These are phyloP conservation scores for Sisymbrium altissimum DNA, from an alignment of 345 rosid genomes.

Conservation along the genomic window DNA sequence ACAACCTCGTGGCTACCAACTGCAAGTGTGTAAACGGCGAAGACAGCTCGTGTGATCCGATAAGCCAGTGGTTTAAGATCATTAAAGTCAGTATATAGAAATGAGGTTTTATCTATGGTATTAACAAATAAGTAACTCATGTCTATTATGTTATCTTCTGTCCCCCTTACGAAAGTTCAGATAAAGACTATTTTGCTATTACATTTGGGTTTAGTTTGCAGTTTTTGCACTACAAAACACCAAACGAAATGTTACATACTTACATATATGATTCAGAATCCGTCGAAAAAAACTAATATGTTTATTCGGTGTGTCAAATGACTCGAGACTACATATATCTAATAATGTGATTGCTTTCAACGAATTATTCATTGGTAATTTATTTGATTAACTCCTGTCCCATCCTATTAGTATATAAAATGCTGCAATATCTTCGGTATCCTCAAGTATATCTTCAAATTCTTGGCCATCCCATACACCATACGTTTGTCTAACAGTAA, in stretches of 20 bases:
- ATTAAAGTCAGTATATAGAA: conserved; percentile 42
- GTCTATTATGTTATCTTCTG: too few relatives aligned
- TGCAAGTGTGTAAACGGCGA: conserved; percentile 49
- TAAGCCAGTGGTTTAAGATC: conserved; percentile 70
- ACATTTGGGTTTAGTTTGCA: neutral
- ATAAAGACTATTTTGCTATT: neutral
- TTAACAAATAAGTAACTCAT: neutral
- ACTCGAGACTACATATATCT: neutral
- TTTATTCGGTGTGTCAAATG: neutral
- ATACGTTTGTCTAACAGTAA: too few relatives aligned
- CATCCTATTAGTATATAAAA: too few relatives aligned
- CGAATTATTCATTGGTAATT: neutral
- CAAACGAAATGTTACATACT: neutral
- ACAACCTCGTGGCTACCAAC: conserved; percentile 31
- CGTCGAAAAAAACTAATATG: neutral
- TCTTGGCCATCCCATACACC: too few relatives aligned
- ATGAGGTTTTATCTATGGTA: neutral
- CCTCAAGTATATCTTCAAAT: too few relatives aligned
- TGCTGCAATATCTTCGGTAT: too few relatives aligned
- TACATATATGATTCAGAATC: neutral
- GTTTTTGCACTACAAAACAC: neutral
- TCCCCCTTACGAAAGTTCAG: too few relatives aligned
- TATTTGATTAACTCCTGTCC: too few relatives aligned
- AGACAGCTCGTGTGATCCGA: conserved; percentile 50
- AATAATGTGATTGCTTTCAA: neutral